These are phyloP conservation scores for Bullera alba DNA, from an alignment of 768 basidiomycete genomes.

Conservation along the genomic window DNA sequence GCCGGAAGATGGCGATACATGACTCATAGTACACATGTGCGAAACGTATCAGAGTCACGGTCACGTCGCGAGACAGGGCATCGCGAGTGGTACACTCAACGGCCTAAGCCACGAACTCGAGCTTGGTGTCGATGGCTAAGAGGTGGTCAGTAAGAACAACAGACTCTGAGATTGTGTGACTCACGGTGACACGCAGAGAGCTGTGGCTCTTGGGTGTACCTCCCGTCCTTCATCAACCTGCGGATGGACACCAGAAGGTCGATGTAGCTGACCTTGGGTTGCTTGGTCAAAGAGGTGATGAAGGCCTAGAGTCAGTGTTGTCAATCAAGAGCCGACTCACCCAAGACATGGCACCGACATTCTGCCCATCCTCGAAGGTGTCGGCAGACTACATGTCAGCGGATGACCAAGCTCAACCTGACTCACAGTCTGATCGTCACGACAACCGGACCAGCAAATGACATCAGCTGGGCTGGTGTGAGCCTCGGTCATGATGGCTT, in stretches of 20 bases:
- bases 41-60: no score
- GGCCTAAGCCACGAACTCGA: not conserved
- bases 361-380: not conserved
- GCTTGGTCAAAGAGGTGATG: not conserved
- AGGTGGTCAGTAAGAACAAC: not conserved
- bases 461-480: not conserved
- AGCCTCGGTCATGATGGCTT: not conserved
- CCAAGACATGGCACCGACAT: slow-evolving; percentile 3
- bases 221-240: not conserved
- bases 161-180: not conserved
- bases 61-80: no score
- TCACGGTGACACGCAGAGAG: slow-evolving; percentile 1
- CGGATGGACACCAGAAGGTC: slow-evolving; percentile 1
- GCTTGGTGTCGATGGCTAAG: not conserved
- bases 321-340: not conserved
- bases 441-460: not conserved
- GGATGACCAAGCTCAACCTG: not conserved
- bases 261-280: not conserved
- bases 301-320: not conserved
- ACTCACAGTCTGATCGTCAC: slow-evolving; percentile 1
- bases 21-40: no score
- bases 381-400: slow-evolving; percentile 2
- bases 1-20: no score
- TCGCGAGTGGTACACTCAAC: no score
- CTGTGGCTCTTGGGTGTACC: not conserved